Evolutionary conservation across 768 basidiomycete genomes (phyloP), one percentile per base, ranked within the genome.

Genomic region (Suillus fuscotomentosus): DNA sequence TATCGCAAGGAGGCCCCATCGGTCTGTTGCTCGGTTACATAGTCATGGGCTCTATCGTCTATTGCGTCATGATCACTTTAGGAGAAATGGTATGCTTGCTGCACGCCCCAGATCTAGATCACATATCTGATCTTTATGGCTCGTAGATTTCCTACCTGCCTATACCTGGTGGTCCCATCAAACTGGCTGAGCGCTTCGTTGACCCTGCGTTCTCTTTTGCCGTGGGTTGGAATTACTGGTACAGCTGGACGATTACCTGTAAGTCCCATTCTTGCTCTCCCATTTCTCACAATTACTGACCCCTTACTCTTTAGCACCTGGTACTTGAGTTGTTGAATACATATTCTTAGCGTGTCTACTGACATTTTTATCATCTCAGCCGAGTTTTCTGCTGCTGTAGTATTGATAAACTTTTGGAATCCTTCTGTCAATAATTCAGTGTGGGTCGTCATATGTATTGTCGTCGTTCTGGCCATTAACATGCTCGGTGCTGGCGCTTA

Each of bases 341-440:
- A 11, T 56, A 17, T 38, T 39, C 31, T 8, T 34, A 27, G 17
- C 48, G 1, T 27, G 15, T 14, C 2, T 31, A 47, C 65, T 68
- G 36, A 68, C 65, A 55, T 54, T 53, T 17, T 15, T 22, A 17
- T 53, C 10, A 14, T 60, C 65, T 39, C 3, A 76, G 75, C 76
- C 63, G 75, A 76, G 45, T 51, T 76, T 47, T 76, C 76, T 9
- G 75, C 75, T 5, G 86, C 91, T 0, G 84, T 93, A 3, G 84
- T 95, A n/a, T 76, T 97, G 36, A 86, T 97, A 68, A 79, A 88
- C 48, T 94, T 83, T 69, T 95, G 93, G 91, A 81, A 84, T 53
- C 69, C 71, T 0, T 64, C 74, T 0, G 86, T 86, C 70, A 81
- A 80, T 67, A 85, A 90, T 67, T 88, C 93, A 0, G 88, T 82